A percentile compares a stretch with the other conserved stretches of the same genome.
These are phyloP conservation scores for Talaromyces sp. DNA, from an alignment of 2,329 filamentous ascomycete genomes.

Conservation along the genomic window DNA sequence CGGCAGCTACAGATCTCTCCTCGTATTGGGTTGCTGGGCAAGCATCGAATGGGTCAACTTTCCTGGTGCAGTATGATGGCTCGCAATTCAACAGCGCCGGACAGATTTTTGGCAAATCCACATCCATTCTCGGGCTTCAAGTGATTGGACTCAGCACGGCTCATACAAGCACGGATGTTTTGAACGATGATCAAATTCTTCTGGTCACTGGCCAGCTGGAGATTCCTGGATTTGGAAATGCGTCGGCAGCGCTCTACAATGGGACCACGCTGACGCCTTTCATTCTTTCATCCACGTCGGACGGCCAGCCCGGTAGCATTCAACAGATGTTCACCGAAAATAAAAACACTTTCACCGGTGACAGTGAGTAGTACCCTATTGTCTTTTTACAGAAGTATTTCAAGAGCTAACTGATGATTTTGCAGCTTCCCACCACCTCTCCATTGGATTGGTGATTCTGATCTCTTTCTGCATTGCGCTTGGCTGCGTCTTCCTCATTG, in stretches of 20 bases:
- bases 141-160: conserved; percentile 66
- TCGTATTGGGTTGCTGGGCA: conserved; percentile 80
- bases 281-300: conserved; percentile 65
- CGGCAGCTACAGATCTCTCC: conserved; percentile 65
- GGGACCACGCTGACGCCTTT: conserved; percentile 75
- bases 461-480: conserved; percentile 44
- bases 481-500: conserved; percentile 45
- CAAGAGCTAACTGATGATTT: conserved; percentile 13
- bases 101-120: conserved; percentile 58
- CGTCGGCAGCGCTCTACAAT: conserved; percentile 83
- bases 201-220: conserved; percentile 80
- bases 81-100: conserved; percentile 63
- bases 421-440: conserved; percentile 30
- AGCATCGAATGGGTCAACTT: conserved; percentile 62
- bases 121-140: conserved; percentile 73
- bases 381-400: neutral
- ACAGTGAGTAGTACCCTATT: conserved; percentile 51
- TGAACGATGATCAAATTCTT: conserved; percentile 65
- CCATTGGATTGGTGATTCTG: conserved; percentile 42
- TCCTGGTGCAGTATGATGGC: conserved; percentile 77
- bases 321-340: conserved; percentile 80
- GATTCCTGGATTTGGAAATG: conserved; percentile 70
- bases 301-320: conserved; percentile 66
- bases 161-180: conserved; percentile 60
- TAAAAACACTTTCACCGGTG: conserved; percentile 64